phyloP scores from a whole-genome alignment of 768 basidiomycete genomes.

The Tulasnella calospora region DNA sequence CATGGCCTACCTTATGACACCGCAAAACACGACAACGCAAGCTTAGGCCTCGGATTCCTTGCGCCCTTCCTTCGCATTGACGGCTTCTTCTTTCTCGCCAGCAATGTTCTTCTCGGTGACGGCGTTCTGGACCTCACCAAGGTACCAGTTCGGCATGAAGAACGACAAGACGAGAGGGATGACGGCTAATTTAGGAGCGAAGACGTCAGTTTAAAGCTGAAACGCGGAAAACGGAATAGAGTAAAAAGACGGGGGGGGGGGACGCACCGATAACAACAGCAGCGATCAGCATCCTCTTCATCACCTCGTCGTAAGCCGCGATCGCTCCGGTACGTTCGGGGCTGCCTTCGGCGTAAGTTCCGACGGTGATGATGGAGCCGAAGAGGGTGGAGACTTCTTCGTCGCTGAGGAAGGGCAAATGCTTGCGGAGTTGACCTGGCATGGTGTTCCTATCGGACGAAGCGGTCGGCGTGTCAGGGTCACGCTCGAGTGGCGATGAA shows the following conservation, averaged over 20 bases:
- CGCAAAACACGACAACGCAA: neutral
- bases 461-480: neutral
- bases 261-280: neutral
- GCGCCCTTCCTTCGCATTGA: neutral
- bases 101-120: conserved; percentile 33
- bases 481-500: neutral
- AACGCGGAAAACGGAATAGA: too few species aligned
- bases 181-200: conserved; percentile 49
- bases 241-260: too few species aligned
- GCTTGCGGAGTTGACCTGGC: conserved; percentile 53
- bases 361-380: conserved; percentile 53
- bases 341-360: conserved; percentile 41
- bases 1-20: neutral
- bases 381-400: conserved; percentile 47
- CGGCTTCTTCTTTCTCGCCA: neutral
- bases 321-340: conserved; percentile 64
- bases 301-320: conserved; percentile 36
- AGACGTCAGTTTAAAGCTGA: too few species aligned
- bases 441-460: conserved; percentile 47
- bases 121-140: conserved; percentile 68
- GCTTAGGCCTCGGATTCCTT: neutral
- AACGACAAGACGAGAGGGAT: conserved; percentile 56
- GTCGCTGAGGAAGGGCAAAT: conserved; percentile 50
- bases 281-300: neutral
- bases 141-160: conserved; percentile 60